phyloP scores from a whole-genome alignment of 768 basidiomycete species.

The Guyanaporus albipodus region DNA sequence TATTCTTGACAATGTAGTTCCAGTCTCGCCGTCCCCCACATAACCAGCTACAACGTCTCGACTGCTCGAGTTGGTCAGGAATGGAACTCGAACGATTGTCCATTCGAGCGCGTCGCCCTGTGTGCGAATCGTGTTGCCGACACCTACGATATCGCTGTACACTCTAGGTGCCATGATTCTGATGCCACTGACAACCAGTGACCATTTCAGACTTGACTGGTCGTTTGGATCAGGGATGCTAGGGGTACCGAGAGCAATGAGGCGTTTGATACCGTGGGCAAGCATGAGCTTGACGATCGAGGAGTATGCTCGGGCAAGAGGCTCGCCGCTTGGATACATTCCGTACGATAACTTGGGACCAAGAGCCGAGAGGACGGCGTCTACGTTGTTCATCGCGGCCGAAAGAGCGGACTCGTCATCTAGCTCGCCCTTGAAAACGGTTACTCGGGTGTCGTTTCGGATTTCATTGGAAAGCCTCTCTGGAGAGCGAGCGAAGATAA shows the following conservation, averaged over 20 bases:
- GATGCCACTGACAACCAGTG: constrained; percentile 36
- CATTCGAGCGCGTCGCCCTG: constrained; percentile 53
- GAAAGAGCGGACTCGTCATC: constrained; percentile 47
- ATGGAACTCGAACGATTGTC: constrained; percentile 68
- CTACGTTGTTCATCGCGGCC: constrained; percentile 51
- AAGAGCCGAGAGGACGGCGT: constrained; percentile 64
- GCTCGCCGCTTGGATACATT: constrained; percentile 44
- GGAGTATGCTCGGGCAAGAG: constrained; percentile 59
- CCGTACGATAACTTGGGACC: constrained; percentile 46
- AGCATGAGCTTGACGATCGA: constrained; percentile 55
- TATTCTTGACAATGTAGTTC: constrained; percentile 46
- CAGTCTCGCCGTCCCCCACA: constrained; percentile 58
- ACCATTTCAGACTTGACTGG: constrained; percentile 42
- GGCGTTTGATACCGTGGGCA: constrained; percentile 46
- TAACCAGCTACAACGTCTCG: constrained; percentile 57
- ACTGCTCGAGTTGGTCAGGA: constrained; percentile 48
- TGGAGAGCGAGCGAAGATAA: constrained; percentile 63
- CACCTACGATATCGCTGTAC: constrained; percentile 66
- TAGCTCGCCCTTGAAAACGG: constrained; percentile 53
- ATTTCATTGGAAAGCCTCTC: constrained; percentile 57
- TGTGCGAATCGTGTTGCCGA: constrained; percentile 52
- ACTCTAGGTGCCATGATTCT: constrained; percentile 46
- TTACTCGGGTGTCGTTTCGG: constrained; percentile 40
- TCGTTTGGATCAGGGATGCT: constrained; percentile 62
- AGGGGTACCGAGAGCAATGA: constrained; percentile 64